phyloP scores from a whole-genome alignment of 1,284 basidiomycete genomes.

The Apiotrichum brassicae region DNA sequence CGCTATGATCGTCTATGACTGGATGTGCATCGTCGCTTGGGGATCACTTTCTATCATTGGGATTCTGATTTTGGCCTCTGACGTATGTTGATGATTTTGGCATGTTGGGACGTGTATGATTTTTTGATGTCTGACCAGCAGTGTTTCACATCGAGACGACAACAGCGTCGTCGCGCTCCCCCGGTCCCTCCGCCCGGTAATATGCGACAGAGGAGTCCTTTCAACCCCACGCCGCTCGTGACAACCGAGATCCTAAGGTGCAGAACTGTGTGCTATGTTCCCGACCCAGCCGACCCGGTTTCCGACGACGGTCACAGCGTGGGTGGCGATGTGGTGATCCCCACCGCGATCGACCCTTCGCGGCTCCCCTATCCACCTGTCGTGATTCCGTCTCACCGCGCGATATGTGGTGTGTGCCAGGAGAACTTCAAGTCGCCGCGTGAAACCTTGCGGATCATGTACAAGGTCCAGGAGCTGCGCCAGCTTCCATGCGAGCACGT shows the following conservation, averaged over 20 bases:
- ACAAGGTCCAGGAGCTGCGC: constrained; percentile 24
- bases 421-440: constrained; percentile 23
- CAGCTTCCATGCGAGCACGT: constrained; percentile 32
- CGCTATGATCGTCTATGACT: constrained; percentile 27
- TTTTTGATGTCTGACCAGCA: too few species aligned
- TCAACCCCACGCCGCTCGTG: background rate
- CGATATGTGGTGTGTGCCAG: constrained; percentile 37
- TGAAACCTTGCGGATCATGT: constrained; percentile 19
- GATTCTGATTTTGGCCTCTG: constrained; percentile 13
- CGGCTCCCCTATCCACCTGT: constrained; percentile 22
- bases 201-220: too few species aligned
- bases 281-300: constrained; percentile 13
- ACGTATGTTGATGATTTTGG: too few species aligned
- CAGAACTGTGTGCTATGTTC: constrained; percentile 24
- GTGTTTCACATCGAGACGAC: too few species aligned
- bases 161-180: too few species aligned
- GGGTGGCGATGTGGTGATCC: constrained; percentile 3
- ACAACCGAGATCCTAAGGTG: constrained; percentile 13
- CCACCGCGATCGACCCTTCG: constrained; percentile 5
- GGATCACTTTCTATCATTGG: constrained; percentile 6
- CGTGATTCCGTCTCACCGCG: constrained; percentile 17
- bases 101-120: too few species aligned
- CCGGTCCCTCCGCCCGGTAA: constrained; percentile 8
- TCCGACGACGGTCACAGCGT: constrained; percentile 2
- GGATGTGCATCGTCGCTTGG: constrained; percentile 28